phyloP scores from a whole-genome alignment of 257 asterid genomes.

The Dorcoceras hygrometricum region DNA sequence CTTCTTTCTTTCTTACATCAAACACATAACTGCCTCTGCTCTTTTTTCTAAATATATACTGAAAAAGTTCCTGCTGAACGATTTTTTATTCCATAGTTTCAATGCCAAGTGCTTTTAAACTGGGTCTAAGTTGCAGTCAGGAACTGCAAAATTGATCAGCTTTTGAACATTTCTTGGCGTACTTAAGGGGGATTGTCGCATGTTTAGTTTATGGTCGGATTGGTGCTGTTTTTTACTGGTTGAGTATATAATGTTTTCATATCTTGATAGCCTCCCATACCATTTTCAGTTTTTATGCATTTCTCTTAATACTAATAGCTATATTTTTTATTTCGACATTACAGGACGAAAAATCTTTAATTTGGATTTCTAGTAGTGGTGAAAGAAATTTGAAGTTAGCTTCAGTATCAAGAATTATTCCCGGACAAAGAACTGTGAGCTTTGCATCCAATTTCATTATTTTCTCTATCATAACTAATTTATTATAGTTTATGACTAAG shows the following conservation, averaged over 20 bases:
- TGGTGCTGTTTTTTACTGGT: not conserved
- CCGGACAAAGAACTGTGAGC: constrained; percentile 97
- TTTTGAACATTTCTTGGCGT: not conserved
- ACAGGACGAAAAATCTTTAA: no score
- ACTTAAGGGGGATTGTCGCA: not conserved
- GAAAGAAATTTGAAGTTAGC: constrained; percentile 84
- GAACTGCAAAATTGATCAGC: not conserved
- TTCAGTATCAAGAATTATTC: constrained; percentile 70
- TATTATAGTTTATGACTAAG: not conserved
- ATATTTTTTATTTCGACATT: constrained; percentile 11
- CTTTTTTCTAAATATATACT: no score
- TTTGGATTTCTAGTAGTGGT: constrained; percentile 47
- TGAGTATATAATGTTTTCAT: not conserved
- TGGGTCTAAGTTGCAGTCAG: not conserved
- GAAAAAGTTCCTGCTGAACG: no score
- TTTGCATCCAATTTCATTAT: constrained; percentile 19
- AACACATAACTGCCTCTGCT: not conserved
- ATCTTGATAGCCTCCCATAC: not conserved
- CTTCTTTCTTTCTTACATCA: not conserved
- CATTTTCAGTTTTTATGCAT: constrained; percentile 6
- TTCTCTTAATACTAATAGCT: constrained; percentile 25
- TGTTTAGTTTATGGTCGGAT: not conserved
- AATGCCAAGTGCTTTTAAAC: not conserved
- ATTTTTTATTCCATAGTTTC: no score
- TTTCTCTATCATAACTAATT: constrained; percentile 18